Evolutionary conservation across 495 filamentous ascomycete genomes (phyloP).

Genomic region (Aspergillus kassunensis): DNA sequence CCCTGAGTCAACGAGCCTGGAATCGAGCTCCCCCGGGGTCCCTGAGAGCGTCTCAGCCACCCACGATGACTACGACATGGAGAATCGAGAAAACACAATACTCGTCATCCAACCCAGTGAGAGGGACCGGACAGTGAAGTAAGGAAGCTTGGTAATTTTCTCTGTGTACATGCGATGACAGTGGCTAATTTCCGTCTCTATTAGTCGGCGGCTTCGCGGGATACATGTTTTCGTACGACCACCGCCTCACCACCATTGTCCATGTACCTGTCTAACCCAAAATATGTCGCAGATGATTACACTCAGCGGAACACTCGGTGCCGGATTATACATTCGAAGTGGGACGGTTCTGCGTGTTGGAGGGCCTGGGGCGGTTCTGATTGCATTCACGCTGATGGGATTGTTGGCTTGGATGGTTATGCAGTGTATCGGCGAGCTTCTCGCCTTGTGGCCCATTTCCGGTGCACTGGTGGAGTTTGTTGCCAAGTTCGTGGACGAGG

Average conservation of each 20-base stretch:
- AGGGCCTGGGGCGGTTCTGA: slow-evolving; percentile 38
- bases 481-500: slow-evolving; percentile 44
- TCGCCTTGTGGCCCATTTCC: slow-evolving; percentile 46
- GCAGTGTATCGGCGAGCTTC: slow-evolving; percentile 47
- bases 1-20: neutral
- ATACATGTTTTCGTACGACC: slow-evolving; percentile 44
- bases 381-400: slow-evolving; percentile 42
- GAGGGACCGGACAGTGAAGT: slow-evolving; percentile 20
- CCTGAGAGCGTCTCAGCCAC: neutral
- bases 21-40: slow-evolving; percentile 2
- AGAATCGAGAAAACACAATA: neutral
- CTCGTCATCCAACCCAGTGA: slow-evolving; percentile 11
- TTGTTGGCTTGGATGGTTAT: slow-evolving; percentile 40
- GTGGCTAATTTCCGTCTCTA: slow-evolving; percentile 4
- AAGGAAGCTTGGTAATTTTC: slow-evolving; percentile 8
- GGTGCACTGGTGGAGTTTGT: slow-evolving; percentile 45
- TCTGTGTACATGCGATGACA: neutral
- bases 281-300: slow-evolving; percentile 49
- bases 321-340: slow-evolving; percentile 44
- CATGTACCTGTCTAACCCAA: too few relatives aligned
- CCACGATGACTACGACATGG: neutral
- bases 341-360: slow-evolving; percentile 40
- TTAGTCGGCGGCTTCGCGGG: slow-evolving; percentile 29
- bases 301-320: slow-evolving; percentile 43
- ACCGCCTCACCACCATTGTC: too few relatives aligned